Percentiles rank a stretch among this genome's conserved stretches.
Conservation (phyloP, 495 filamentous ascomycete genomes). For the Penicillium canariense region DNA sequence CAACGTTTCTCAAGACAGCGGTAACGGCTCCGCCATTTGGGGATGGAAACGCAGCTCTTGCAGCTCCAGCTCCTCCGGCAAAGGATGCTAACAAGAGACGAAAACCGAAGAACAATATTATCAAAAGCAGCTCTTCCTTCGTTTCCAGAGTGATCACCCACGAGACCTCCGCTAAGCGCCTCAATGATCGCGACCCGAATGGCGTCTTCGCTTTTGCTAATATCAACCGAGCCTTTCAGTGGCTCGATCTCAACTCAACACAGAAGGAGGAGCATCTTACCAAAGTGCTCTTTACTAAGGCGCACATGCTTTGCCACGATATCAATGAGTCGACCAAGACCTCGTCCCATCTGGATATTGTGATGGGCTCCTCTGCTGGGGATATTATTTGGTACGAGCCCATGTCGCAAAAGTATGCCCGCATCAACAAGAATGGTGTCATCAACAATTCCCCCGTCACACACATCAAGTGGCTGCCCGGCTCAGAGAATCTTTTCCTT, state of each 20-base stretch:
- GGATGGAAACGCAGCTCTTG: conserved; percentile 76
- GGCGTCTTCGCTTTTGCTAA: conserved; percentile 91
- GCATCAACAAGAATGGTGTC: conserved; percentile 93
- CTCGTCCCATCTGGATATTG: conserved; percentile 75
- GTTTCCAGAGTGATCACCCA: conserved; percentile 93
- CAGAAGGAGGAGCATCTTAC: conserved; percentile 78
- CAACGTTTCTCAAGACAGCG: conserved; percentile 44
- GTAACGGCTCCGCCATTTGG: conserved; percentile 70
- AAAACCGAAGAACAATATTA: conserved; percentile 96
- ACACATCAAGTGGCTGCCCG: conserved; percentile 88
- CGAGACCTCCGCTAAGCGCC: conserved; percentile 71
- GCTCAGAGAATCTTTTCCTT: conserved; percentile 90
- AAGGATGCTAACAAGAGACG: conserved; percentile 77
- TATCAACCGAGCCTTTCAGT: conserved; percentile 89
- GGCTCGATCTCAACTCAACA: conserved; percentile 64
- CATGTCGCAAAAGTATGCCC: conserved; percentile 90
- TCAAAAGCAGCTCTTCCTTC: conserved; percentile 97
- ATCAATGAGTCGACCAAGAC: conserved; percentile 82
- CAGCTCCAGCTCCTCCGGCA: conserved; percentile 40
- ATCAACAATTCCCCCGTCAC: conserved; percentile 84
- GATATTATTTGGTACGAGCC: conserved; percentile 99
- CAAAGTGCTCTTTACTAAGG: conserved; percentile 94
- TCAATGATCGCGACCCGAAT: conserved; percentile 73
- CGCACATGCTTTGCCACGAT: conserved; percentile 93
- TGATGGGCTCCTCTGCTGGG: conserved; percentile 92